Evolutionary conservation across 2,329 filamentous ascomycete species (phyloP).

Genomic region (Periconia sp.): DNA sequence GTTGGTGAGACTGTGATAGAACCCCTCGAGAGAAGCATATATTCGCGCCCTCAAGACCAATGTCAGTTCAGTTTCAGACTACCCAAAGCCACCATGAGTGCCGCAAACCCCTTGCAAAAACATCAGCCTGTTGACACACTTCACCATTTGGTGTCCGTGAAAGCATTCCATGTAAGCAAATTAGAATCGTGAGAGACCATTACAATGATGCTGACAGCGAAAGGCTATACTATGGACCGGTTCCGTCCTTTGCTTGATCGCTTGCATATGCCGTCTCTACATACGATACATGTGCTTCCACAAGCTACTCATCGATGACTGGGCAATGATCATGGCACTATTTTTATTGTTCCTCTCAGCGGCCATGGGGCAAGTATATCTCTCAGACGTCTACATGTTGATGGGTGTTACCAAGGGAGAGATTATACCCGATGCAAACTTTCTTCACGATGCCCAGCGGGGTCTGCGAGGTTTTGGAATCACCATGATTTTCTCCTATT

Average conservation of each 20-base stretch:
- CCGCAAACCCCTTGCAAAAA: too few relatives aligned
- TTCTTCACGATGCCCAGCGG: neutral
- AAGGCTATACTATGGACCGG: conserved; percentile 9
- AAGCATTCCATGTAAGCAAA: conserved; percentile 12
- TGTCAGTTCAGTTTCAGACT: too few relatives aligned
- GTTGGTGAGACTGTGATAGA: too few relatives aligned
- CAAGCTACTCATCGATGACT: conserved; percentile 13
- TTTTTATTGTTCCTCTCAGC: conserved; percentile 5
- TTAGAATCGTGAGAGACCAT: neutral
- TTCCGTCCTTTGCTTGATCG: conserved; percentile 8
- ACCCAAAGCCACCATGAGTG: too few relatives aligned
- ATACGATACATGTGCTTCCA: conserved; percentile 15
- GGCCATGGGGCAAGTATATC: conserved; percentile 7
- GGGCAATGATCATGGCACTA: conserved; percentile 13
- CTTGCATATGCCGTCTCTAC: conserved; percentile 7
- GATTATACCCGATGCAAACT: neutral
- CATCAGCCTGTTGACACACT: too few relatives aligned
- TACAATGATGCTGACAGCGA: conserved; percentile 1
- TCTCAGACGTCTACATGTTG: conserved; percentile 9
- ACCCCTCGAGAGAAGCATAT: too few relatives aligned
- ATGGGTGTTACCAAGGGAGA: conserved; percentile 10
- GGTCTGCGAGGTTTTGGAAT: conserved; percentile 7
- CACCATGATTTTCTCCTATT: too few relatives aligned
- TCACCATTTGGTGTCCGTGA: conserved; percentile 9
- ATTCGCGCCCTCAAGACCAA: too few relatives aligned